These are phyloP conservation scores for Amanita polypyramis DNA, from an alignment of 768 basidiomycete species.

Conservation along the genomic window DNA sequence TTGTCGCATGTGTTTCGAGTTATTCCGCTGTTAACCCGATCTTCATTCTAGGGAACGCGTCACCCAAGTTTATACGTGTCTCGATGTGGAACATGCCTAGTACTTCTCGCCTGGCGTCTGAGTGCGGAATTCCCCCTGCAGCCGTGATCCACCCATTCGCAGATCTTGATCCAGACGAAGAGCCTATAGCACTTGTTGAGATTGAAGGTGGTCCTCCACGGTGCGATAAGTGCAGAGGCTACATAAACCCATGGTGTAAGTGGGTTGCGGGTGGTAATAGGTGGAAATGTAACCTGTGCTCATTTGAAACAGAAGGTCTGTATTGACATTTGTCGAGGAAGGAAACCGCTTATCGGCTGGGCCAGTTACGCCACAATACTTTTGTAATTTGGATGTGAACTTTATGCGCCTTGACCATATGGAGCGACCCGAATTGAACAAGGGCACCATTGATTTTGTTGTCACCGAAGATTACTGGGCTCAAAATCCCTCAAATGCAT, in stretches of 20 bases:
- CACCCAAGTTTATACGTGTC: conserved; percentile 81
- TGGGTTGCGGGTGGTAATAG: conserved; percentile 75
- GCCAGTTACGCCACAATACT: conserved; percentile 73
- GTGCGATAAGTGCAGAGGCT: conserved; percentile 77
- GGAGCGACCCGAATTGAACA: conserved; percentile 76
- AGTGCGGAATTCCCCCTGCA: conserved; percentile 78
- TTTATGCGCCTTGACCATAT: conserved; percentile 71
- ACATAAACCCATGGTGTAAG: conserved; percentile 89
- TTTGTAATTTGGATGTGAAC: conserved; percentile 71
- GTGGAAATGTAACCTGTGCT: conserved; percentile 93
- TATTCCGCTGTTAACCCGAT: not conserved
- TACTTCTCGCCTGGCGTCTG: conserved; percentile 65
- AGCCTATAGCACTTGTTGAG: conserved; percentile 69
- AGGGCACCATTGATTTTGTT: conserved; percentile 86
- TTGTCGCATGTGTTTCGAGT: not conserved
- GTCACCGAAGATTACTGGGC: conserved; percentile 87
- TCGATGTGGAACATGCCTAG: conserved; percentile 87
- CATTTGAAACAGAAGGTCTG: conserved; percentile 76
- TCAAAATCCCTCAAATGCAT: conserved; percentile 44
- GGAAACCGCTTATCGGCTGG: not conserved
- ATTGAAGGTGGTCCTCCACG: conserved; percentile 67
- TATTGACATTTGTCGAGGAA: conserved; percentile 4
- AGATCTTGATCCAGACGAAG: conserved; percentile 66
- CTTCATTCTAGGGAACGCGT: conserved; percentile 60
- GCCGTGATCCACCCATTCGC: conserved; percentile 89